Percentiles rank a stretch among this genome's conserved stretches.
These are phyloP conservation scores for Piper betle DNA, from an alignment of 164 flowering plant genomes.

Conservation along the genomic window DNA sequence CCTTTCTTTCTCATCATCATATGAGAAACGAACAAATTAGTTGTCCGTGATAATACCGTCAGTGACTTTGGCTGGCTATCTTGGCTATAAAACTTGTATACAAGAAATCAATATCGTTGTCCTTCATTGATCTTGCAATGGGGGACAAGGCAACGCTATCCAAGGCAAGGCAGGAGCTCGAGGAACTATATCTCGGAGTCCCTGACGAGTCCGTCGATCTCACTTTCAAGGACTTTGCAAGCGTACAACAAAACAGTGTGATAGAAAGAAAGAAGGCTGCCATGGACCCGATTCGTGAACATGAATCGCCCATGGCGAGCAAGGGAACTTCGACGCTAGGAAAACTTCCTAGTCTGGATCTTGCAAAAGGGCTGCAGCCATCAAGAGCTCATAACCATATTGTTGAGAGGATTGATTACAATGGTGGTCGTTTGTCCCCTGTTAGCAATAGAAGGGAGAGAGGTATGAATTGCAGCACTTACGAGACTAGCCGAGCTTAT, in stretches of 20 bases:
- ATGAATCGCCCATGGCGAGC: neutral
- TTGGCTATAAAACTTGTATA: neutral
- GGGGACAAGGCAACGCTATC: constrained; percentile 9
- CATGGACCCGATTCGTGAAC: constrained; percentile 14
- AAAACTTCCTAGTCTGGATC: constrained; percentile 26
- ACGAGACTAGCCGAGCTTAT: constrained; percentile 9
- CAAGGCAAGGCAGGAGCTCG: constrained; percentile 50
- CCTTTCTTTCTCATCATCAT: neutral
- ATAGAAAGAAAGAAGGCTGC: constrained; percentile 9
- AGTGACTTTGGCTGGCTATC: neutral
- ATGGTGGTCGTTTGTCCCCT: neutral
- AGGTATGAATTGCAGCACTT: neutral
- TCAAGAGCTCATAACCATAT: constrained; percentile 1
- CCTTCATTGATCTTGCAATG: neutral
- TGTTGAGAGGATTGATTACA: neutral
- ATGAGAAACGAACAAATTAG: neutral
- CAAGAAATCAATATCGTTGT: neutral
- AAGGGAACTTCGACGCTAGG: constrained; percentile 3
- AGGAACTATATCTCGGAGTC: constrained; percentile 49
- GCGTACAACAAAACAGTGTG: neutral
- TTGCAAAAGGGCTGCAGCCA: constrained; percentile 23
- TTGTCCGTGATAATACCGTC: neutral
- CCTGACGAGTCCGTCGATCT: constrained; percentile 73
- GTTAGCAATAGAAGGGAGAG: neutral
- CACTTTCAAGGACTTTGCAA: constrained; percentile 44